Percentiles rank a stretch among this genome's conserved stretches.
Conservation (phyloP, 2,329 filamentous ascomycete genomes). For the Xylariaceae sp. region DNA sequence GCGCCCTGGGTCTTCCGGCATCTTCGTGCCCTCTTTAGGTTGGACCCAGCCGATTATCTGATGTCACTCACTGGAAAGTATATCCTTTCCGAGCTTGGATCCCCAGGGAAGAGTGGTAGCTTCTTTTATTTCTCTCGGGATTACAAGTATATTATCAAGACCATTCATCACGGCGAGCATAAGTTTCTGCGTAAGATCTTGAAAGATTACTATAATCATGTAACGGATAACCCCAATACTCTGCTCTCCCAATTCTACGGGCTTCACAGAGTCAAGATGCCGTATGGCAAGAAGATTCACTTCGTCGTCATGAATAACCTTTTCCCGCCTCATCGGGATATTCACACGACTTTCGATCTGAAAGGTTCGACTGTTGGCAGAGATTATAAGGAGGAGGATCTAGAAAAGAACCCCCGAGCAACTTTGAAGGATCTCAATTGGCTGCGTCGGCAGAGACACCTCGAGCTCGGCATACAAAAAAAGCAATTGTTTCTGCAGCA, state of each 20-base stretch:
- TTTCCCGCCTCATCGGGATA: conserved; percentile 95
- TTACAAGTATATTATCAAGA: conserved; percentile 99
- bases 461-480: conserved; percentile 89
- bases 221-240: conserved; percentile 92
- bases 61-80: conserved; percentile 99
- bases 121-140: conserved; percentile 99
- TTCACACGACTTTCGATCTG: conserved; percentile 94
- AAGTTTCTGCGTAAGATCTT: conserved; percentile 84
- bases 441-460: conserved; percentile 81
- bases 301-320: conserved; percentile 99
- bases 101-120: conserved; percentile 96
- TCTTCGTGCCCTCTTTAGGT: conserved; percentile 82
- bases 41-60: conserved; percentile 96
- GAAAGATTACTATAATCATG: conserved; percentile 92
- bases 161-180: conserved; percentile 94
- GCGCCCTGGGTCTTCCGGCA: conserved; percentile 99
- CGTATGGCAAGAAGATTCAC: conserved; percentile 97
- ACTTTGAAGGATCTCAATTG: conserved; percentile 98
- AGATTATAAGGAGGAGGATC: conserved; percentile 86
- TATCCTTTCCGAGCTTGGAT: conserved; percentile 94
- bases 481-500: conserved; percentile 88
- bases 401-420: conserved; percentile 87
- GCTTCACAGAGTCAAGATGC: conserved; percentile 95
- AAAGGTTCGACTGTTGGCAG: conserved; percentile 96
- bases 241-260: conserved; percentile 98